Conservation (phyloP, 1,284 basidiomycete species). For the Pascua sp. region DNA sequence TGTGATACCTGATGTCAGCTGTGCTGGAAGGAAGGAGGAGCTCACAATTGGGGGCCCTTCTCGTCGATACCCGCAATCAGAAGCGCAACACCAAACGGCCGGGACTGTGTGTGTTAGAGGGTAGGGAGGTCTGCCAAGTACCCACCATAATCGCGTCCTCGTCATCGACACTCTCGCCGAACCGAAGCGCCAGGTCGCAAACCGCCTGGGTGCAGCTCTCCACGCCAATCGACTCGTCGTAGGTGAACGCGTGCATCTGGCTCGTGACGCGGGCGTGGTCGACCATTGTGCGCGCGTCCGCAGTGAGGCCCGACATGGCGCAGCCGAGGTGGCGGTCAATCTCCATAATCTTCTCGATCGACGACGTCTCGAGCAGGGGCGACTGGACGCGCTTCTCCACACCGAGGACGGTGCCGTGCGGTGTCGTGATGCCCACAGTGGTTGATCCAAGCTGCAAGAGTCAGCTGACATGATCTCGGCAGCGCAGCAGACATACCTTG, state of each 20-base stretch:
- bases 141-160: slow-evolving; percentile 92
- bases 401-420: slow-evolving; percentile 85
- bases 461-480: slow-evolving; percentile 4
- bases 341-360: slow-evolving; percentile 99
- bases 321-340: slow-evolving; percentile 95
- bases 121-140: too few species aligned
- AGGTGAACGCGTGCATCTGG: slow-evolving; percentile 95
- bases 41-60: slow-evolving; percentile 87
- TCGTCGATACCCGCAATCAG: slow-evolving; percentile 97
- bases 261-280: slow-evolving; percentile 98
- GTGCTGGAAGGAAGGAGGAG: slow-evolving; percentile 12
- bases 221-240: slow-evolving; percentile 94
- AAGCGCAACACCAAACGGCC: slow-evolving; percentile 96
- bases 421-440: slow-evolving; percentile 86
- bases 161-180: slow-evolving; percentile 98
- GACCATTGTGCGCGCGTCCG: slow-evolving; percentile 98
- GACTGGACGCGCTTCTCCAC: slow-evolving; percentile 99
- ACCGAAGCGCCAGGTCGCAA: slow-evolving; percentile 93
- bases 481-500: slow-evolving; percentile 60
- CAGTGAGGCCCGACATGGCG: slow-evolving; percentile 96
- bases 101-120: slow-evolving; percentile 59
- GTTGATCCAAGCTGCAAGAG: slow-evolving; percentile 82
- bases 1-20: slow-evolving; percentile 69
- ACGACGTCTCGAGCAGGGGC: slow-evolving; percentile 87
- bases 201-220: slow-evolving; percentile 97